A percentile compares a stretch with the other conserved stretches of the same genome.
phyloP scores from a whole-genome alignment of 192 early-diverging fungal genomes.

The Gorgonomyces haynaldii region DNA sequence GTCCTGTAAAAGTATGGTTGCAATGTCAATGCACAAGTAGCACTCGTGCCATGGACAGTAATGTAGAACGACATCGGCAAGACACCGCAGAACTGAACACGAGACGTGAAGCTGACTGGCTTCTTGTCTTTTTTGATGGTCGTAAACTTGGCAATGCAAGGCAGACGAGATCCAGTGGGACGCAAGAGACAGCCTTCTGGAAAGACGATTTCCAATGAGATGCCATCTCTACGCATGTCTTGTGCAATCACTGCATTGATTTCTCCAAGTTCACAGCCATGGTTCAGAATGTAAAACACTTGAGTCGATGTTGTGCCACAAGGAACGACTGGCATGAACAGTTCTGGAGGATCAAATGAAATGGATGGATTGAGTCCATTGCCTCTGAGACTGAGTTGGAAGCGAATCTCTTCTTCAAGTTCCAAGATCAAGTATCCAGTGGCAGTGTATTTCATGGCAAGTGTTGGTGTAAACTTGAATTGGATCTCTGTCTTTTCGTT shows the following conservation, averaged over 20 bases:
- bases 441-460: conserved; percentile 18
- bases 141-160: conserved; percentile 25
- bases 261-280: conserved; percentile 42
- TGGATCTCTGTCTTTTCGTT: conserved; percentile 16
- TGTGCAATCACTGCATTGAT: conserved; percentile 16
- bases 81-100: conserved; percentile 25
- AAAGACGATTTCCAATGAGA: conserved; percentile 25
- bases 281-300: conserved; percentile 35
- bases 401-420: too few species aligned
- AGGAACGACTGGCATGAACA: conserved; percentile 33
- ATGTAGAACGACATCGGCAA: conserved; percentile 23
- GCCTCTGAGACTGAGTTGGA: conserved; percentile 20
- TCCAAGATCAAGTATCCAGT: conserved; percentile 25
- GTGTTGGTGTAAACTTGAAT: conserved; percentile 27
- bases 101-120: conserved; percentile 32
- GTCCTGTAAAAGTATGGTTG: conserved; percentile 14
- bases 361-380: conserved; percentile 34
- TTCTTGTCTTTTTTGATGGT: conserved; percentile 2
- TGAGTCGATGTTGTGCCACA: conserved; percentile 14
- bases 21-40: conserved; percentile 22
- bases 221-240: conserved; percentile 7
- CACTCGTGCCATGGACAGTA: conserved; percentile 32
- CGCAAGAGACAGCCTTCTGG: conserved; percentile 41
- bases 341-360: conserved; percentile 37
- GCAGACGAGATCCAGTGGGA: conserved; percentile 33